Evolutionary conservation across 2,329 filamentous ascomycete species (phyloP).

Genomic region (Colletotrichum incanum): DNA sequence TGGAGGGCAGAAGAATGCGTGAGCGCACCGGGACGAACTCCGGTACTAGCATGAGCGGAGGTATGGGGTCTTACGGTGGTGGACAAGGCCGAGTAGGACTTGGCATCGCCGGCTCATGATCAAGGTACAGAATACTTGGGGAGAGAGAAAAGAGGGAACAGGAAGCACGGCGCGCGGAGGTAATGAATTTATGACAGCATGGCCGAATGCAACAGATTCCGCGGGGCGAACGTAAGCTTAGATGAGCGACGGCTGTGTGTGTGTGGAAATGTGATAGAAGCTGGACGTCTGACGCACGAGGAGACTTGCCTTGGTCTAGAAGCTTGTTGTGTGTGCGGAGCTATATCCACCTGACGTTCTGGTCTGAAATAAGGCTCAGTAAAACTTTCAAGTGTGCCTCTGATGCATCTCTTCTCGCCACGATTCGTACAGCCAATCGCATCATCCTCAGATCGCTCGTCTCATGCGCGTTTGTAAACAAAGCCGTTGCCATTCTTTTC

Average conservation of each 20-base stretch:
- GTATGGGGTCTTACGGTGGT: slow-evolving; percentile 45
- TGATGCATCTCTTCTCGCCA: background rate
- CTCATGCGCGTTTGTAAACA: background rate
- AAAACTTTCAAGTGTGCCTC: background rate
- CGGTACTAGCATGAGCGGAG: slow-evolving; percentile 44
- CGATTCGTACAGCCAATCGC: background rate
- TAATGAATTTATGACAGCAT: slow-evolving; percentile 42
- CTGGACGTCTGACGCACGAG: background rate
- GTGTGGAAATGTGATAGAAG: slow-evolving; percentile 4
- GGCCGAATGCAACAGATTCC: slow-evolving; percentile 30
- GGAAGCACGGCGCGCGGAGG: slow-evolving; percentile 17
- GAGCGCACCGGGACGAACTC: slow-evolving; percentile 72
- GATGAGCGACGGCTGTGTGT: background rate
- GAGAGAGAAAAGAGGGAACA: background rate
- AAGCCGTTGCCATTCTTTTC: no score
- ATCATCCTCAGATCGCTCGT: background rate
- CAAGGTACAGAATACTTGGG: background rate
- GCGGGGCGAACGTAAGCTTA: background rate
- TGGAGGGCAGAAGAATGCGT: slow-evolving; percentile 92
- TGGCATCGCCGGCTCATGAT: slow-evolving; percentile 66
- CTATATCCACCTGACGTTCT: background rate
- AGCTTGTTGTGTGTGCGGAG: background rate
- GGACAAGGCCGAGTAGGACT: slow-evolving; percentile 62
- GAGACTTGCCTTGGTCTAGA: background rate
- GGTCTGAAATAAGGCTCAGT: background rate